Evolutionary conservation across 1,284 basidiomycete genomes (phyloP).

Genomic region (Cutaneotrichosporon curvatum): DNA sequence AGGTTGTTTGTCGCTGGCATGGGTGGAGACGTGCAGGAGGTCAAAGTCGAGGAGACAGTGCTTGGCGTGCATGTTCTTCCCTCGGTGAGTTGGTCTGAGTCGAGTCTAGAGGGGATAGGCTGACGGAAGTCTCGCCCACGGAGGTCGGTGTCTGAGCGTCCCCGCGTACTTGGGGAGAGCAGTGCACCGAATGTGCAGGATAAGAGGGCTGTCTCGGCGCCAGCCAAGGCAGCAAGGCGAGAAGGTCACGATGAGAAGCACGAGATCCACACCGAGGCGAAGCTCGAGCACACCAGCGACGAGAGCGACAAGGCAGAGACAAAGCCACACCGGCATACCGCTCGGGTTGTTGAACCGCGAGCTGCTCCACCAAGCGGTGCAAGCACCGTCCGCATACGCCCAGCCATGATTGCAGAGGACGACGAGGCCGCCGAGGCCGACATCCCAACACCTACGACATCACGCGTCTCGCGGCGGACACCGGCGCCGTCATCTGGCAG

Average conservation of each 20-base stretch:
- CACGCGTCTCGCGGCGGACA: slow-evolving; percentile 2
- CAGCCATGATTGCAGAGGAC: background rate
- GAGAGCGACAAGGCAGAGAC: background rate
- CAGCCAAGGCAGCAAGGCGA: background rate
- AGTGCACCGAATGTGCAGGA: background rate
- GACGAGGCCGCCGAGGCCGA: background rate
- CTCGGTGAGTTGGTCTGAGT: background rate
- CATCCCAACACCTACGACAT: background rate
- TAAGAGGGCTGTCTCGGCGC: slow-evolving; percentile 1
- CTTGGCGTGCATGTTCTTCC: slow-evolving; percentile 11
- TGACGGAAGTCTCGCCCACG: background rate
- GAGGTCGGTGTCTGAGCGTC: background rate
- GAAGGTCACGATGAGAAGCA: too few species aligned
- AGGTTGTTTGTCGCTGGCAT: slow-evolving; percentile 1
- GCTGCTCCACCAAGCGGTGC: background rate
- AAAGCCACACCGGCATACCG: background rate
- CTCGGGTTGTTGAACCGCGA: too few species aligned
- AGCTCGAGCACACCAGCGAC: background rate
- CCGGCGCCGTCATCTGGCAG: slow-evolving; percentile 5
- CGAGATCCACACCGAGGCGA: background rate
- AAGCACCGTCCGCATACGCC: slow-evolving; percentile 8
- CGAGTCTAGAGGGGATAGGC: too few species aligned
- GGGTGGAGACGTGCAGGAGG: slow-evolving; percentile 4
- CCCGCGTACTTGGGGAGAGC: slow-evolving; percentile 3
- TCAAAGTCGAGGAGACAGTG: slow-evolving; percentile 11